Percentiles rank a stretch among this genome's conserved stretches.
Evolutionary conservation across 208 protist species (phyloP).

Genomic region (Herpetomonas tarakana): DNA sequence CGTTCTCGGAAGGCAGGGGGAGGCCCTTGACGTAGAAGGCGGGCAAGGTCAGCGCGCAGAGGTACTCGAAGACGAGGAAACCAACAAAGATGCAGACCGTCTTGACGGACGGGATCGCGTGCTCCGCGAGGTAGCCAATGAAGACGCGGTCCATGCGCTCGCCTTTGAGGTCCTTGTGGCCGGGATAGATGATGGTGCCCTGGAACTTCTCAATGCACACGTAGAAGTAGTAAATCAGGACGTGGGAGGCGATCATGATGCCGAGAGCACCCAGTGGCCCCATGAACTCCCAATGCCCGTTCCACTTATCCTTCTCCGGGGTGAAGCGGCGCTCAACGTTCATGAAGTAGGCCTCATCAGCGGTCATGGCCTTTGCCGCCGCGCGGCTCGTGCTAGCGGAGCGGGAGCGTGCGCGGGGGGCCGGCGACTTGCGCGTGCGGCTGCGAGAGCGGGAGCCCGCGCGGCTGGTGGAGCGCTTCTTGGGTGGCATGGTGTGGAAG

Average conservation of each 20-base stretch:
- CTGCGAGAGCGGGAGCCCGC: slow-evolving; percentile 22
- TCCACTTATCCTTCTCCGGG: slow-evolving; percentile 77
- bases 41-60: slow-evolving; percentile 73
- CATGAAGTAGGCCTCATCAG: slow-evolving; percentile 54
- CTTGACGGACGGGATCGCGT: slow-evolving; percentile 40
- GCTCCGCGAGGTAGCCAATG: slow-evolving; percentile 38
- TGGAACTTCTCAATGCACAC: slow-evolving; percentile 74
- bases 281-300: slow-evolving; percentile 81
- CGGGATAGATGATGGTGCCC: slow-evolving; percentile 81
- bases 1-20: slow-evolving; percentile 80
- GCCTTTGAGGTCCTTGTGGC: slow-evolving; percentile 63
- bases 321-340: slow-evolving; percentile 58
- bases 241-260: slow-evolving; percentile 88
- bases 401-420: slow-evolving; percentile 26
- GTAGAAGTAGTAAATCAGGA: slow-evolving; percentile 90
- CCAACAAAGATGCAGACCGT: slow-evolving; percentile 47
- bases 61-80: slow-evolving; percentile 80
- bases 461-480: slow-evolving; percentile 34
- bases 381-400: slow-evolving; percentile 16
- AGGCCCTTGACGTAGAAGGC: slow-evolving; percentile 79
- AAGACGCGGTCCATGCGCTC: slow-evolving; percentile 48
- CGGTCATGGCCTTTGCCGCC: slow-evolving; percentile 15
- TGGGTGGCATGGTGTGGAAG: slow-evolving; percentile 39
- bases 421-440: slow-evolving; percentile 6
- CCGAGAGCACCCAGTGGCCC: slow-evolving; percentile 48